Evolutionary conservation across 2,329 filamentous ascomycete genomes (phyloP), one percentile per base, ranked within the genome.

Genomic region (Nothomitra cinnamomea): DNA sequence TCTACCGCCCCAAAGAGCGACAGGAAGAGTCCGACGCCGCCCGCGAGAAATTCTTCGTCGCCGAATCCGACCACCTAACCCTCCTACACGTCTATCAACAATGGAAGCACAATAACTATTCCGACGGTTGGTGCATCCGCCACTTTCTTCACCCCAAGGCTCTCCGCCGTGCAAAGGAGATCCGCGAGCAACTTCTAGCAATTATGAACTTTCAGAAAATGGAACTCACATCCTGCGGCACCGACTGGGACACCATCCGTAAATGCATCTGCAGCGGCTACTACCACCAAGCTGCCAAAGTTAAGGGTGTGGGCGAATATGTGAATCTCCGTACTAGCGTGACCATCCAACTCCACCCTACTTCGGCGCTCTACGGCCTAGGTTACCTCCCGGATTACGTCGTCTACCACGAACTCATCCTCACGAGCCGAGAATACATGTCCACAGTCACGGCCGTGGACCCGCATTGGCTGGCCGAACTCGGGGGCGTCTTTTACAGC

Each of bases 361-460:
- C 92, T 0, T 89, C 83, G 58, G 87, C 92, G 1, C 76, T 98
- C 0, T 96, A 95, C 64, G 92, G 92, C 22, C 75, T 88, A 1
- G 92, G 92, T 2, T 94, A 95, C 67, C 78, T 95, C 22, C 92
- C 94, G 1, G 92, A 98, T 65, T 96, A 96, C 63, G 87, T 98
- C 52, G 82, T 98, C 42, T 98, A 98, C 68, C 92, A 98, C 72
- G 92, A 98, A 68, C 78, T 98, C 55, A 95, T 98, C 61, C 79
- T 98, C 56, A 98, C 92, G 0, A 87, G 83, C 55, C 95, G 95
- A 65, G 92, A 96, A 65, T 98, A 96, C 71, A 95, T 98, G 81
- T 94, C 87, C 2, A 95, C 87, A 3, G 92, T 98, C 8, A 98
- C 92, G 3, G 80, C 87, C 1, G 92, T 98, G 1, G 92, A 98